Conservation (phyloP, 495 filamentous ascomycete genomes). For the Penicillium lagena region DNA sequence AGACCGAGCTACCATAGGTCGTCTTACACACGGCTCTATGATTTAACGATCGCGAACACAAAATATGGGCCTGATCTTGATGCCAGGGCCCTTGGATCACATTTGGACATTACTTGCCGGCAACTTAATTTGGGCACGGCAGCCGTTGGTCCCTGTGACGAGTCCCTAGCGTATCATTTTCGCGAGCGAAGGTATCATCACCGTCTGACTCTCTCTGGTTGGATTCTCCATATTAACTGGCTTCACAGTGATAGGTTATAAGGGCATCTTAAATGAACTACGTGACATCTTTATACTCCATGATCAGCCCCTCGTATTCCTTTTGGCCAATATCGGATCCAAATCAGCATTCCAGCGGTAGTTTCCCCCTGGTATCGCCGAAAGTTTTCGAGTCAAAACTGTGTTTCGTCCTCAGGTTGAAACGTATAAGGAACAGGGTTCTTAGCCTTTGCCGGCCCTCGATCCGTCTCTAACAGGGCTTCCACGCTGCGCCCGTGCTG, state of each 20-base stretch:
- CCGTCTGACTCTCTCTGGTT: slow-evolving; percentile 49
- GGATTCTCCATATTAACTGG: slow-evolving; percentile 61
- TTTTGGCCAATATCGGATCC: slow-evolving; percentile 45
- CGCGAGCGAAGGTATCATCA: slow-evolving; percentile 69
- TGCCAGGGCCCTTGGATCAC: no score
- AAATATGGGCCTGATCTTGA: no score
- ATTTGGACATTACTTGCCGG: no score
- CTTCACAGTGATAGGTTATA: slow-evolving; percentile 51
- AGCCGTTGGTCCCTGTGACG: background rate
- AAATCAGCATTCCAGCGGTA: slow-evolving; percentile 35
- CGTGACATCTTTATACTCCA: slow-evolving; percentile 54
- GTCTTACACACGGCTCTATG: no score
- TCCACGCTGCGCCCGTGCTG: slow-evolving; percentile 47
- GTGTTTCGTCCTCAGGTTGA: slow-evolving; percentile 46
- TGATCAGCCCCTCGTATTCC: slow-evolving; percentile 61
- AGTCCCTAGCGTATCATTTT: slow-evolving; percentile 76
- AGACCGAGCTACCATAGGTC: no score
- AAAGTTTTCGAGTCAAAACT: slow-evolving; percentile 38
- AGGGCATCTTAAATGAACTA: slow-evolving; percentile 59
- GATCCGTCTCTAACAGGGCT: slow-evolving; percentile 52
- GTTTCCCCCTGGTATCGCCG: slow-evolving; percentile 36
- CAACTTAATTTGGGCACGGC: no score
- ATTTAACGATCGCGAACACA: no score
- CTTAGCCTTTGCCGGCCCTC: slow-evolving; percentile 60
- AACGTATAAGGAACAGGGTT: slow-evolving; percentile 56